A percentile compares a stretch with the other conserved stretches of the same genome.
Conservation (phyloP, 352 stramenopile species). For the Pythium vanterpoolii region DNA sequence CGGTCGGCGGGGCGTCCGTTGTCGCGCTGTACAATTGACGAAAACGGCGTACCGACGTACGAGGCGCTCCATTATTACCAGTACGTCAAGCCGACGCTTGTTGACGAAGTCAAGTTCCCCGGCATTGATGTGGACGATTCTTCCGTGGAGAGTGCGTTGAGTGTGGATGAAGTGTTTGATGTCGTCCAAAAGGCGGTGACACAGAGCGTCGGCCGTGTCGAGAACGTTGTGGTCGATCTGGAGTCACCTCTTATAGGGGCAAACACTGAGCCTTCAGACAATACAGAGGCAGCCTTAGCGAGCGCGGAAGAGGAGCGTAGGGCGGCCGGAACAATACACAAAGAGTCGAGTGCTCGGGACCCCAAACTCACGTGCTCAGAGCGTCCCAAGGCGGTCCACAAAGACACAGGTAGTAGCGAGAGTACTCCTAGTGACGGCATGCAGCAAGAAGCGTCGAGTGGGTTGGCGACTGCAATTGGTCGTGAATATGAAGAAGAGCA, state of each 20-base stretch:
- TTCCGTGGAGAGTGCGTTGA: background rate
- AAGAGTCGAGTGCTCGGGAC: background rate
- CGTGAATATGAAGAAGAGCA: background rate
- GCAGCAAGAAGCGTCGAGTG: background rate
- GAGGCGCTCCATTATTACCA: conserved; percentile 5
- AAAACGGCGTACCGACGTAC: conserved; percentile 13
- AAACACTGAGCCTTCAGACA: background rate
- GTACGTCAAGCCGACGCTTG: background rate
- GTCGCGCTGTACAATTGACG: conserved; percentile 6
- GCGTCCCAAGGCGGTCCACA: background rate
- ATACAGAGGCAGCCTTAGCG: background rate
- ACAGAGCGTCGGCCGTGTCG: background rate
- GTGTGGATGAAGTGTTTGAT: background rate
- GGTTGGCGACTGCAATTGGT: background rate
- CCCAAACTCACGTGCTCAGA: background rate
- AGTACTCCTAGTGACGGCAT: background rate
- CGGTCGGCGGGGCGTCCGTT: background rate
- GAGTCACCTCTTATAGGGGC: background rate
- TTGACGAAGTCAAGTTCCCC: conserved; percentile 16
- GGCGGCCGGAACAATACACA: conserved; percentile 1
- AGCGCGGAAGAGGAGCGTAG: background rate
- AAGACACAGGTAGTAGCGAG: no score
- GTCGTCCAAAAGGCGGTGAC: background rate
- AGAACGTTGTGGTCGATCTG: background rate
- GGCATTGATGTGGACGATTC: conserved; percentile 5